Conservation (phyloP, 1,284 basidiomycete genomes). For the Pyrrhoderma noxium region DNA sequence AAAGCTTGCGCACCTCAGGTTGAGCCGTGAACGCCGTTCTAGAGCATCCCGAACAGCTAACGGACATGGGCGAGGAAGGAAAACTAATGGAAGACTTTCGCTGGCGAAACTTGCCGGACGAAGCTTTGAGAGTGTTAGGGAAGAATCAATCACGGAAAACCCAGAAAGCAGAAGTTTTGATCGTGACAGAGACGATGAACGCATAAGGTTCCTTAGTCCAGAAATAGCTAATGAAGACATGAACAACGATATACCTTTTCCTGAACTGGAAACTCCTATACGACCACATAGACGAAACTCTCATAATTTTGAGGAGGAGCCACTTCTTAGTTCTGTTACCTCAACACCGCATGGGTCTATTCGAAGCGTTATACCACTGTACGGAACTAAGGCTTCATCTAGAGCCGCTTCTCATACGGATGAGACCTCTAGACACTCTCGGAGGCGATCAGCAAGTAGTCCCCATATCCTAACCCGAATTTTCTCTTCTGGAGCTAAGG, state of each 20-base stretch:
- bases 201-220: constrained; percentile 10
- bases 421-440: too few species aligned
- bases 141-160: background rate
- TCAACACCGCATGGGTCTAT: constrained; percentile 6
- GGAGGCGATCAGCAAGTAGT: background rate
- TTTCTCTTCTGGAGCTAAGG: constrained; percentile 7
- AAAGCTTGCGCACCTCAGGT: constrained; percentile 81
- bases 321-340: constrained; percentile 8
- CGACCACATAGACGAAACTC: constrained; percentile 1
- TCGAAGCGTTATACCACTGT: constrained; percentile 5
- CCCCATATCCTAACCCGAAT: constrained; percentile 3
- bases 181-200: constrained; percentile 13
- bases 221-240: background rate
- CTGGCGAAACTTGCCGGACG: too few species aligned
- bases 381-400: too few species aligned
- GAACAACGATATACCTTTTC: constrained; percentile 3
- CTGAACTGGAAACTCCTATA: background rate
- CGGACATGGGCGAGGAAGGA: background rate
- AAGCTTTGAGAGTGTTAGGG: constrained; percentile 4
- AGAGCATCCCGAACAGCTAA: constrained; percentile 2
- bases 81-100: background rate
- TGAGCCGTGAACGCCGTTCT: constrained; percentile 37
- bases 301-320: constrained; percentile 14
- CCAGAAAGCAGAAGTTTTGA: background rate
- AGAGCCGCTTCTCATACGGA: too few species aligned